Percentiles rank a stretch among this genome's conserved stretches.
Evolutionary conservation across 768 basidiomycete genomes (phyloP).

Genomic region (Ephemerocybe angulata): DNA sequence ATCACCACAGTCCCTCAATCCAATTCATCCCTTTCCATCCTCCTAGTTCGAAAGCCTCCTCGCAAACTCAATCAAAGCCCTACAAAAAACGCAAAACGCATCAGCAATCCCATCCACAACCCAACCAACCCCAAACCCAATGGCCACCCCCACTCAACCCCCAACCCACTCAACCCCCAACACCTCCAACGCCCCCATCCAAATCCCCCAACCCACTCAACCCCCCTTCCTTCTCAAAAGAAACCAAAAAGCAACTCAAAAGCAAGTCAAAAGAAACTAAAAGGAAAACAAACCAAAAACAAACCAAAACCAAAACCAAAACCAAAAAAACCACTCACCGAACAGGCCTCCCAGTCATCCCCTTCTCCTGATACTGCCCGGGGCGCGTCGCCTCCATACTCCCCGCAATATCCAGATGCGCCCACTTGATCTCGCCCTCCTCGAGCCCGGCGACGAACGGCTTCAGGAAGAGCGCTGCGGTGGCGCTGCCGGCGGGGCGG

Average conservation of each 20-base stretch:
- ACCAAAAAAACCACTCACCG: constrained; percentile 45
- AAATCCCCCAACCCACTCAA: no score
- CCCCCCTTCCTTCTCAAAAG: no score
- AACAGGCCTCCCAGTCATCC: constrained; percentile 79
- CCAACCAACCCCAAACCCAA: no score
- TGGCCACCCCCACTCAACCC: no score
- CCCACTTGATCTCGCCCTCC: constrained; percentile 66
- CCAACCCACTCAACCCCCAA: no score
- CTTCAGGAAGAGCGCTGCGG: constrained; percentile 86
- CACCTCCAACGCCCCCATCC: no score
- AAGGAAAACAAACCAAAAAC: neutral
- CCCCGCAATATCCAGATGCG: constrained; percentile 83
- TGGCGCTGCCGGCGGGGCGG: constrained; percentile 65
- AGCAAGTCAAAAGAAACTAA: neutral
- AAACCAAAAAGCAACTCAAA: no score
- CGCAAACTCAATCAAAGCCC: neutral
- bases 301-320: neutral
- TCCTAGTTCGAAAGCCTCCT: neutral
- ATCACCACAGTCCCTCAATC: no score
- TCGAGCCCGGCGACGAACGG: constrained; percentile 76
- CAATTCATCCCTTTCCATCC: no score
- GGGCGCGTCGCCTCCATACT: constrained; percentile 65
- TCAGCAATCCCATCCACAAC: no score
- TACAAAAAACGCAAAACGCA: no score
- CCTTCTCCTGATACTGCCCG: constrained; percentile 62